Conservation (phyloP, 768 basidiomycete species). For the Trametes coccinea region DNA sequence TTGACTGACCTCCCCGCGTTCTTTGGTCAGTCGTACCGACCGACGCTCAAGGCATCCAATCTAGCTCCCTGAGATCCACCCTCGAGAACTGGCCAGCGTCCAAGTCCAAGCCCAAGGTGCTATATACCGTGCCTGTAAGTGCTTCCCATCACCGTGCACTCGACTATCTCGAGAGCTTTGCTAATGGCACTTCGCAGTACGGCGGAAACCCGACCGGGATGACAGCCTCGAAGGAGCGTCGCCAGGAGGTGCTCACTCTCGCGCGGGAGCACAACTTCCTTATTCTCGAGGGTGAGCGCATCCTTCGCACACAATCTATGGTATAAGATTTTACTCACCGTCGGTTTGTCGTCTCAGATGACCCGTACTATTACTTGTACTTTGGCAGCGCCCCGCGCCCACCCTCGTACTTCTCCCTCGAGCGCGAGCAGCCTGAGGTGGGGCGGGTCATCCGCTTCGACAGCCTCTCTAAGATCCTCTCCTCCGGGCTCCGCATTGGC, state of each 20-base stretch:
- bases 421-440: conserved; percentile 57
- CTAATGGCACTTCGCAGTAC: conserved; percentile 45
- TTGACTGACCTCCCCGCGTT: neutral
- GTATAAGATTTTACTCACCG: neutral
- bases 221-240: conserved; percentile 69
- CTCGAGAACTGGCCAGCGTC: conserved; percentile 75
- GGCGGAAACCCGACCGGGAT: conserved; percentile 90
- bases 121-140: conserved; percentile 79
- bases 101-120: conserved; percentile 74
- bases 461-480: conserved; percentile 84
- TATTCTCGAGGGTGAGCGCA: conserved; percentile 74
- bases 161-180: neutral
- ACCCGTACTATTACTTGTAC: conserved; percentile 80
- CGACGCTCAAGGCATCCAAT: conserved; percentile 70
- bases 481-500: conserved; percentile 78
- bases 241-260: conserved; percentile 72
- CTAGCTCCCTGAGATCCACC: conserved; percentile 59
- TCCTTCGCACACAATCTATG: neutral
- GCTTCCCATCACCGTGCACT: conserved; percentile 5
- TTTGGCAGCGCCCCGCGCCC: conserved; percentile 64
- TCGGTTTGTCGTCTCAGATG: conserved; percentile 47
- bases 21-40: conserved; percentile 66
- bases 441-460: conserved; percentile 90
- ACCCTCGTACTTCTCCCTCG: conserved; percentile 83
- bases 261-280: conserved; percentile 76